Evolutionary conservation across 2,329 filamentous ascomycete species (phyloP), one percentile per base, ranked within the genome.

Genomic region (Pseudonectria buxi): DNA sequence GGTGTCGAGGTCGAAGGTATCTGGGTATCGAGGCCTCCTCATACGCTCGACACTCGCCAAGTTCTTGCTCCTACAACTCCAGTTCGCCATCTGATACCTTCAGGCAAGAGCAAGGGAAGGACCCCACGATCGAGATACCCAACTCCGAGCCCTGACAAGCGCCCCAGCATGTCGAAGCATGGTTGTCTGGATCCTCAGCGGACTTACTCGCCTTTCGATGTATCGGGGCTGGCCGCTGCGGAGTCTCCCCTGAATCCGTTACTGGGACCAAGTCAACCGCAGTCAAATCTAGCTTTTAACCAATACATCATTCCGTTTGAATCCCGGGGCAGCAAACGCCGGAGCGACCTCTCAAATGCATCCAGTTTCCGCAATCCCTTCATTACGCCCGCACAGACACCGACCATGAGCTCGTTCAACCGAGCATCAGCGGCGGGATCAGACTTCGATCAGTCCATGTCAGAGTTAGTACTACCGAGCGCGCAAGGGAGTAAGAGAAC

Each of bases 1-100:
- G 88, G 88, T 6, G 69, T 94, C 28, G 76, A 90, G 55, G 76
- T 94, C 7, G 86, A 94, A 45, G 89, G 87, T 4, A 88, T 95
- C 33, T 87, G 83, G 81, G 77, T 84, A 32, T 81, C 78, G 15
- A 65, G 67, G 33, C 67, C 70, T 29, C 67, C 70, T 29, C 60
- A 63, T 9, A 67, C 66, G 10, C 64, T 68, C 2, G 48, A 45
- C 5, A 32, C 33, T 26, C 55, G 47, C 24, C 50, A 50, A 10
- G 26, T 36, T 7, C 36, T 44, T 24, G 51, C 55, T 6, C 45
- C 46, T n/a, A 38, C 49, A 7, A 57, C 51, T 6, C 42, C 53
- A 7, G 38, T 50, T 6, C 46, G 39, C 9, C 37, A 46, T 11
- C 24, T 32, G 4, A 35, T 37, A 2, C 33, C 32, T 6, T 40